Evolutionary conservation across 805 yeast species (phyloP).

Genomic region (Wickerhamomyces canadensis): DNA sequence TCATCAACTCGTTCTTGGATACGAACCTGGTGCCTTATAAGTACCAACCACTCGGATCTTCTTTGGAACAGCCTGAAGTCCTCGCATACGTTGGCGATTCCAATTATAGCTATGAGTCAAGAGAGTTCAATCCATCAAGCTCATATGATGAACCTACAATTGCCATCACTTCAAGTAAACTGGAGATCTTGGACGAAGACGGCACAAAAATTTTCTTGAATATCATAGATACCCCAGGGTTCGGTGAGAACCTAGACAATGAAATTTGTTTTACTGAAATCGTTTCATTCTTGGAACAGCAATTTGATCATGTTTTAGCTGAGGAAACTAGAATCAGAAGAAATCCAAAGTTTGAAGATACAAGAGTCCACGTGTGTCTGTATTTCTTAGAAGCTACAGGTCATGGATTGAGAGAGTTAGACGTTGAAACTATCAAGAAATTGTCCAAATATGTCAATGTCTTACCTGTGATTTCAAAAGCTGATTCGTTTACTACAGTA

Average conservation of each 20-base stretch:
- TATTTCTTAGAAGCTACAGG: slow-evolving; percentile 75
- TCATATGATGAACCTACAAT: slow-evolving; percentile 69
- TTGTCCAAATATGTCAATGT: slow-evolving; percentile 70
- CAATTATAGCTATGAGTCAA: slow-evolving; percentile 46
- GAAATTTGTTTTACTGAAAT: slow-evolving; percentile 62
- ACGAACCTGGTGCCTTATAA: slow-evolving; percentile 57
- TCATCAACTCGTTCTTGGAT: slow-evolving; percentile 62
- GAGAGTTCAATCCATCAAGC: slow-evolving; percentile 56
- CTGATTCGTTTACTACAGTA: slow-evolving; percentile 61
- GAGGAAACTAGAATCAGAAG: slow-evolving; percentile 85
- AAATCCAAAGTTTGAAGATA: slow-evolving; percentile 76
- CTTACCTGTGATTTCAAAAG: slow-evolving; percentile 63
- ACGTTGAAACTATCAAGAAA: slow-evolving; percentile 64
- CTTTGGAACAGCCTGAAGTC: slow-evolving; percentile 23
- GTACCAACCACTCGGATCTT: slow-evolving; percentile 35
- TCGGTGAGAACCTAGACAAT: slow-evolving; percentile 68
- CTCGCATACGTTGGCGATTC: slow-evolving; percentile 17
- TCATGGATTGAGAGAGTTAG: slow-evolving; percentile 72
- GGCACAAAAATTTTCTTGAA: slow-evolving; percentile 50
- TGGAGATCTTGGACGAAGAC: slow-evolving; percentile 59
- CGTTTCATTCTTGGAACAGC: slow-evolving; percentile 63
- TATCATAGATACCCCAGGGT: slow-evolving; percentile 73
- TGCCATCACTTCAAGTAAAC: slow-evolving; percentile 60
- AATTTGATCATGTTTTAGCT: slow-evolving; percentile 70
- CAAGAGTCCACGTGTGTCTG: slow-evolving; percentile 68